Evolutionary conservation across 805 yeast genomes (phyloP), one percentile per base, ranked within the genome.

Genomic region (Dipodascus geniculatus): DNA sequence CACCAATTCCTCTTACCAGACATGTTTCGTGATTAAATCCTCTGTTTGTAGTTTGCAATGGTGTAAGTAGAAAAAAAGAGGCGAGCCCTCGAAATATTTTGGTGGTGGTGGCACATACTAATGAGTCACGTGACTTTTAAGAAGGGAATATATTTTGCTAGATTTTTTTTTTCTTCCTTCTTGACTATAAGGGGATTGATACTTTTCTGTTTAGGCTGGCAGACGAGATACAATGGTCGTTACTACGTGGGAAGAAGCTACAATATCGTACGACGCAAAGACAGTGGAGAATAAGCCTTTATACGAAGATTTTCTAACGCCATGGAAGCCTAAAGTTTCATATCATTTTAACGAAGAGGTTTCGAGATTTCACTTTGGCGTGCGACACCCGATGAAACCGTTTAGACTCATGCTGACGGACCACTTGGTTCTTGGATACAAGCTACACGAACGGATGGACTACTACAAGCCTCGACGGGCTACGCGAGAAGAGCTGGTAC

Each of bases 361-460:
- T 0, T 76, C 87, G 1, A 78, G 80, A 58, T 90, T 83, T 68
- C 96, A 90, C 63, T 90, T 87, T 67, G 99, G 99, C 17, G 85
- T 87, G 1, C 79, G 82, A 56, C 99, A 91, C 68, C 99, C 99
- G n/a, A 91, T 91, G 99, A 91, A 91, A 67, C 99, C 99, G 16
- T 87, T 90, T 68, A 73, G 99, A 59, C 73, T 93, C 57, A 84
- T 89, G 90, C 76, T 91, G 48, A 91, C 99, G 0, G 97, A 91
- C 69, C 96, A 90, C 66, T 72, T 91, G 57, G 91, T 91, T 52
- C 79, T 84, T 33, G 82, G 85, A 14, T 91, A 93, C 68, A 87
- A 87, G 55, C 71, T 91, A 49, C 87, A 90, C 67, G 88, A 88
- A 62, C 77, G 82, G 59, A 87, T 91, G 96, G 98, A 93, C 65